These are phyloP conservation scores for Corinectria fuckeliana DNA, from an alignment of 2,329 filamentous ascomycete genomes.

Conservation along the genomic window DNA sequence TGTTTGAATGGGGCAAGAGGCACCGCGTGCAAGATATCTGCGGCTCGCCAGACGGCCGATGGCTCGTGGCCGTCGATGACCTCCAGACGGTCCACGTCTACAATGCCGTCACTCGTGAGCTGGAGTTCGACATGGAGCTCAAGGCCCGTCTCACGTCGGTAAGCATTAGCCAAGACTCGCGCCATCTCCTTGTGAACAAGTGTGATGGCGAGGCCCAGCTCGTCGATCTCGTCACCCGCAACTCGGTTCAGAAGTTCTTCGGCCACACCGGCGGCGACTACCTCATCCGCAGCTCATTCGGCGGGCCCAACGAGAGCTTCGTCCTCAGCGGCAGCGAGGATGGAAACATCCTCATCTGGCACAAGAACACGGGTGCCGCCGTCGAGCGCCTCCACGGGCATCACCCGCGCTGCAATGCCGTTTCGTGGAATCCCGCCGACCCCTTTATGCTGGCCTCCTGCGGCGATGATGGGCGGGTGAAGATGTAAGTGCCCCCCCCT, in stretches of 20 bases:
- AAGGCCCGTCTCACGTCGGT: conserved; percentile 78
- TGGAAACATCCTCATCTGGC: conserved; percentile 84
- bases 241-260: conserved; percentile 74
- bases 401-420: conserved; percentile 78
- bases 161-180: conserved; percentile 81
- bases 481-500: conserved; percentile 72
- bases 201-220: conserved; percentile 78
- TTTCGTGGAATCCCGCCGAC: conserved; percentile 86
- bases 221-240: conserved; percentile 76
- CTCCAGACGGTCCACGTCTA: conserved; percentile 79
- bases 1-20: conserved; percentile 71
- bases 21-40: conserved; percentile 85
- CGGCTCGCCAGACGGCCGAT: conserved; percentile 80
- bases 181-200: conserved; percentile 81
- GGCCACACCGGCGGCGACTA: conserved; percentile 78
- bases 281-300: conserved; percentile 83
- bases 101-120: conserved; percentile 75
- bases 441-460: conserved; percentile 88
- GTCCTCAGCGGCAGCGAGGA: conserved; percentile 90
- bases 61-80: conserved; percentile 79
- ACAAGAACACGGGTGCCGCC: conserved; percentile 78
- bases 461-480: conserved; percentile 84
- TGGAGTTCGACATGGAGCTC: conserved; percentile 73
- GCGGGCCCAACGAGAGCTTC: conserved; percentile 90
- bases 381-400: conserved; percentile 83